Evolutionary conservation across 2,329 filamentous ascomycete species (phyloP), one percentile per base, ranked within the genome.

Genomic region (Verticillium albo-atrum): DNA sequence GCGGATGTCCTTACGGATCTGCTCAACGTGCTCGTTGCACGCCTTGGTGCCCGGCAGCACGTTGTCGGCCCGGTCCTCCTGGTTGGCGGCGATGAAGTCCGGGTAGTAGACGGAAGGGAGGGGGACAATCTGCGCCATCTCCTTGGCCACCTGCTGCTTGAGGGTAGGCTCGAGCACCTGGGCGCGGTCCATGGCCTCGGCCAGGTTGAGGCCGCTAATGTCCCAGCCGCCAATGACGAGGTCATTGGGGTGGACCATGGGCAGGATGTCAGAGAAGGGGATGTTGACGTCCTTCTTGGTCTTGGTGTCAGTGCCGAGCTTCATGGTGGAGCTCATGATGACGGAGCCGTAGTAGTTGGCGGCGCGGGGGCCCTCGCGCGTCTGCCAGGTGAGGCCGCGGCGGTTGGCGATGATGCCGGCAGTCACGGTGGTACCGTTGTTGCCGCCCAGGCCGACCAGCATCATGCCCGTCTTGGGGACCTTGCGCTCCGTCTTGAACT

Each of bases 271-370:
- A 73, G 94, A 91, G 82, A 99, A 96, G 64, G 95, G 94, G 68
- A 99, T 91, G 79, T 98, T 97, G 79, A 99, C 86, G 72, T 99
- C 95, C 77, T 90, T 84, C 69, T 85, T 87, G 62, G 92, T 96
- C 77, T 89, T 86, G 69, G 86, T 83, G 70, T 98, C 92, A 52
- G 89, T 90, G 60, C 95, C 95, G 62, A 99, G 89, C 85, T 98
- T 99, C 80, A 97, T 88, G 66, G 95, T 99, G 23, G 95, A 98
- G 64, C 89, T 85, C 95, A 99, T 98, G 77, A 98, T 86, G 68
- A 98, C 87, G 60, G 95, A 99, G 70, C 95, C 95, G 75, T 97
- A 99, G 86, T 98, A 99, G 80, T 99, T 99, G 77, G 95, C 89
- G 65, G 85, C 81, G 65, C 87, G 91, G 67, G 85, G 79, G 57